A percentile compares a stretch with the other conserved stretches of the same genome.
Evolutionary conservation across 352 stramenopile species (phyloP).

Genomic region (Phytopythium litorale): DNA sequence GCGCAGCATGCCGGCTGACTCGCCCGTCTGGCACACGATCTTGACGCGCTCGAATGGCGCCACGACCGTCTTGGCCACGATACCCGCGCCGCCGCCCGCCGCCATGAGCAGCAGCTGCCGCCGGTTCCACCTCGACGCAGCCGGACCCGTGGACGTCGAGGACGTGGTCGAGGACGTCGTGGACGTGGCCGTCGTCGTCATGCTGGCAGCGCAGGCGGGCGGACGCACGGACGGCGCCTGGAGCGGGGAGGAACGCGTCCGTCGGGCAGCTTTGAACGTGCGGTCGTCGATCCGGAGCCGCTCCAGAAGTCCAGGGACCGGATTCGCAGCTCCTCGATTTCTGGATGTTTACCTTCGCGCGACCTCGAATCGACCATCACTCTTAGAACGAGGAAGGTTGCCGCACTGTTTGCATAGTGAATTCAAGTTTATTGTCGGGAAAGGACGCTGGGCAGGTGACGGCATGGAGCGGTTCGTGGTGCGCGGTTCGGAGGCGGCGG

Average conservation of each 20-base stretch:
- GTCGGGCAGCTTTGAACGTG: background rate
- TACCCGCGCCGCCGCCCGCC: constrained; percentile 63
- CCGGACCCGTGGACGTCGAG: background rate
- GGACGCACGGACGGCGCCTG: background rate
- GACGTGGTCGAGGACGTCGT: too few relatives aligned
- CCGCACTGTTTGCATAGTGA: background rate
- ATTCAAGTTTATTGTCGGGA: background rate
- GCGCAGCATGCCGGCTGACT: constrained; percentile 71
- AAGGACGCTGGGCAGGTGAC: background rate
- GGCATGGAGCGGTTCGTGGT: constrained; percentile 64
- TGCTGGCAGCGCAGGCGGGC: too few relatives aligned
- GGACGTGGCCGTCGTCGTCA: background rate
- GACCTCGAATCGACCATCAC: constrained; percentile 5
- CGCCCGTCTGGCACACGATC: constrained; percentile 79
- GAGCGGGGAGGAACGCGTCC: background rate
- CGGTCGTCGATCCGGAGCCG: background rate
- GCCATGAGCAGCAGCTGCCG: constrained; percentile 66
- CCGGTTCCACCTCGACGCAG: constrained; percentile 29
- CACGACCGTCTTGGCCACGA: constrained; percentile 79
- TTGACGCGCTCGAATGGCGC: constrained; percentile 82
- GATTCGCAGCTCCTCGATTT: background rate
- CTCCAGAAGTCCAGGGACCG: background rate
- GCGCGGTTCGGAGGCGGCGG: constrained; percentile 41
- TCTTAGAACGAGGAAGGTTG: background rate
- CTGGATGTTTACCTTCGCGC: constrained; percentile 25